Evolutionary conservation across 306 rosid species (phyloP), one percentile per base, ranked within the genome.

Genomic region (Pterocarpus macrocarpus): DNA sequence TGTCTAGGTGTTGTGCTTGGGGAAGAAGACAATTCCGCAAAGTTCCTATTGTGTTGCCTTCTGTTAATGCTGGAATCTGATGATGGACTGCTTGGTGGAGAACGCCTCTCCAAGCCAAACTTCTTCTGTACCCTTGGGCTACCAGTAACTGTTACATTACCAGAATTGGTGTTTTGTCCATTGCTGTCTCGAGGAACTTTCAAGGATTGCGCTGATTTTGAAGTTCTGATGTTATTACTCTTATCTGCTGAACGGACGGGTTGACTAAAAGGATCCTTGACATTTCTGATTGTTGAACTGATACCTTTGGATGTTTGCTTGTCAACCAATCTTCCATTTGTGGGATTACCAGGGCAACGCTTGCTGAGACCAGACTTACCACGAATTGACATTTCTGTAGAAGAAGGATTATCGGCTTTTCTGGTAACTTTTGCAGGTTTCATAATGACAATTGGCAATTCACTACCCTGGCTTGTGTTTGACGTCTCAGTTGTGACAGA

Each of bases 71-170:
- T 75, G 82, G 95, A 83, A 80, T 84, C 87, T 36, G 88, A 87
- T 47, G 85, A 72, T 64, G 89, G 61, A 75, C 71, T 81, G 72
- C 67, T 52, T 16, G 87, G 89, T 38, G 78, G 79, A 44, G 94
- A 88, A 82, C 86, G 89, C 89, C 85, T 92, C 71, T 91, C 97
- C 86, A 86, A 52, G 36, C 87, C 93, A 75, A 84, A 78, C 82
- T 82, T 87, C 73, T 88, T 88, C 12, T 80, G 91, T 59, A 77
- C 47, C 85, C 92, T 89, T 5, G 95, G 92, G 91, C 95, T 91
- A 14, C 77, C 78, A 12, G 81, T 65, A 64, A 81, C 85, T 66
- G 86, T 84, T 74, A 61, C 76, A 70, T 63, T 67, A 36, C 85
- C 81, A 41, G 86, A 73, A 81, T 69, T 81, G 17, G 47, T 71